These are phyloP conservation scores for Talaromyces verruculosus DNA, from an alignment of 2,329 filamentous ascomycete species.

Conservation along the genomic window DNA sequence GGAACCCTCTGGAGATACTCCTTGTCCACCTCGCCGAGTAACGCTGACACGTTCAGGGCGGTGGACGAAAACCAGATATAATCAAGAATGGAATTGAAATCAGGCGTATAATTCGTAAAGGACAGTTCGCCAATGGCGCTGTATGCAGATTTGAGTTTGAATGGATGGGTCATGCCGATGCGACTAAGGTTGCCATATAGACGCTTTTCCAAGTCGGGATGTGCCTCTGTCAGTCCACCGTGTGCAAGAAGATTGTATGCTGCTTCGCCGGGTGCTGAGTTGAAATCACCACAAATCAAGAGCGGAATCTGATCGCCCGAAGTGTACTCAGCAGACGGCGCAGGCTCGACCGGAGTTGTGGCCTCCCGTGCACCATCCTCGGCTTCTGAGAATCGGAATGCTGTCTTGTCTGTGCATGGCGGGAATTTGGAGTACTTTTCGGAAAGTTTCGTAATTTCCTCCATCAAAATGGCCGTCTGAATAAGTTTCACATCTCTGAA, in stretches of 20 bases:
- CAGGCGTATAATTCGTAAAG: conserved; percentile 95
- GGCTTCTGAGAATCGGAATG: conserved; percentile 53
- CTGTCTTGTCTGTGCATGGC: conserved; percentile 74
- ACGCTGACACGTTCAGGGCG: conserved; percentile 75
- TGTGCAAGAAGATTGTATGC: conserved; percentile 87
- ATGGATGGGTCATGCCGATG: conserved; percentile 90
- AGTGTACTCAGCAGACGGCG: conserved; percentile 81
- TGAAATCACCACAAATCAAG: conserved; percentile 92
- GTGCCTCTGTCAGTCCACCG: conserved; percentile 73
- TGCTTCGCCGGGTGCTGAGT: conserved; percentile 81
- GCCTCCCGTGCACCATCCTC: conserved; percentile 42
- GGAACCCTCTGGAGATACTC: conserved; percentile 83
- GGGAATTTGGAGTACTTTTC: conserved; percentile 81
- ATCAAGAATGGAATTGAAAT: conserved; percentile 89
- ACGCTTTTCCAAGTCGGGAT: conserved; percentile 74
- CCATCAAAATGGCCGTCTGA: conserved; percentile 93
- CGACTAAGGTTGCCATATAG: conserved; percentile 92
- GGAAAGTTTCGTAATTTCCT: conserved; percentile 80
- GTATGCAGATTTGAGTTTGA: conserved; percentile 90
- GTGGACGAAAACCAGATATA: conserved; percentile 98
- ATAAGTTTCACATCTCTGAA: conserved; percentile 94
- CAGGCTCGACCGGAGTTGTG: conserved; percentile 59
- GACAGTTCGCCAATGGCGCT: conserved; percentile 77
- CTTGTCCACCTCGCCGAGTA: conserved; percentile 83
- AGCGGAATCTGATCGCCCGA: conserved; percentile 85